A percentile compares a stretch with the other conserved stretches of the same genome.
phyloP scores from a whole-genome alignment of 2,329 filamentous ascomycete species.

The Byssochlamys sp. region DNA sequence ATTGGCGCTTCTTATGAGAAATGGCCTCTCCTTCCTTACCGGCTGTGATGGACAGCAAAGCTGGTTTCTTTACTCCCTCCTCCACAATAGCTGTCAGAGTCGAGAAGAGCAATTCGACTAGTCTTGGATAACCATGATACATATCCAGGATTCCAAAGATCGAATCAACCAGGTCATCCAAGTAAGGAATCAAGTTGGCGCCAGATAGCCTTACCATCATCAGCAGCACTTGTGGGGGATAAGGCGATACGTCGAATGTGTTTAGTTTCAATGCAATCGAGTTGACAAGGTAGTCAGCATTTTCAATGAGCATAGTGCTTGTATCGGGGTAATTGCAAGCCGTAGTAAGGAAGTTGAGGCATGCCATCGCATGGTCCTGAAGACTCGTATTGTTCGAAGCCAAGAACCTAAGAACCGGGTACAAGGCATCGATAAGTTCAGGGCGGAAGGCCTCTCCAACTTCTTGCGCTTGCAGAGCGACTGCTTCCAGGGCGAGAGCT shows the following conservation, averaged over 20 bases:
- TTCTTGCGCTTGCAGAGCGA: constrained; percentile 64
- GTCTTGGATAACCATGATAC: constrained; percentile 80
- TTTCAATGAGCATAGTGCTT: constrained; percentile 71
- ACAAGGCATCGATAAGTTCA: constrained; percentile 83
- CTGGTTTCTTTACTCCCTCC: constrained; percentile 58
- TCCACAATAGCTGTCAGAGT: constrained; percentile 75
- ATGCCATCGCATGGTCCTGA: constrained; percentile 70
- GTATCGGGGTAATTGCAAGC: constrained; percentile 67
- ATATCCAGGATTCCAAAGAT: constrained; percentile 90
- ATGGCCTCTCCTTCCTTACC: constrained; percentile 14
- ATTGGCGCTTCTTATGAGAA: constrained; percentile 21
- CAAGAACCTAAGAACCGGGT: constrained; percentile 80
- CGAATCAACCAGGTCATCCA: constrained; percentile 82
- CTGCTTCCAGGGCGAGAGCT: constrained; percentile 69
- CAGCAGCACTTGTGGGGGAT: constrained; percentile 76
- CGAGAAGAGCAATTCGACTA: constrained; percentile 76
- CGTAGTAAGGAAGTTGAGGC: constrained; percentile 67
- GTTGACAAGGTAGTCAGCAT: constrained; percentile 94
- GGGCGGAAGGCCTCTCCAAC: constrained; percentile 61
- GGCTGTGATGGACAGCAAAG: constrained; percentile 36
- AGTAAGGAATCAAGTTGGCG: constrained; percentile 67
- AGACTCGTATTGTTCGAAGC: constrained; percentile 60
- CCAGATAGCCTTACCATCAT: constrained; percentile 93
- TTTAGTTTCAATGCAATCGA: constrained; percentile 81
- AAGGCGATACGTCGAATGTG: constrained; percentile 81